Percentiles rank a stretch among this genome's conserved stretches.
phyloP scores from a whole-genome alignment of 345 rosid genomes.

The Populus alba region DNA sequence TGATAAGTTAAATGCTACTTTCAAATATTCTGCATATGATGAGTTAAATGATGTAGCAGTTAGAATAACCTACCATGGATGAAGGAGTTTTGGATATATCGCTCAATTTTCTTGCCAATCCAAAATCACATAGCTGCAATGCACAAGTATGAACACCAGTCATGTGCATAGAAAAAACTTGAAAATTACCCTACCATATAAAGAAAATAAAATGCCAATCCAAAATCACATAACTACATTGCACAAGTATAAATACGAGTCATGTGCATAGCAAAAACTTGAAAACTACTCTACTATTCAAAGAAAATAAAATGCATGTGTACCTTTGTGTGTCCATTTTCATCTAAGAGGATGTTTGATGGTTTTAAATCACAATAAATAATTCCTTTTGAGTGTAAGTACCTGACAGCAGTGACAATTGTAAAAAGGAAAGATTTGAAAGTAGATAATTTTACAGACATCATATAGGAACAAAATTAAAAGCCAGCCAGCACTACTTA shows the following conservation, averaged over 20 bases:
- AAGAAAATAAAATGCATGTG: slow-evolving; percentile 1
- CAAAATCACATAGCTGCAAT: slow-evolving; percentile 96
- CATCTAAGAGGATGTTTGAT: slow-evolving; percentile 90
- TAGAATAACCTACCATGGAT: slow-evolving; percentile 52
- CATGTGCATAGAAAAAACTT: slow-evolving; percentile 9
- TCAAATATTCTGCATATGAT: neutral
- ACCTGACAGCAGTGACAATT: slow-evolving; percentile 41
- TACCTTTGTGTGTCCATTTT: slow-evolving; percentile 89
- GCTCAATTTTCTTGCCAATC: slow-evolving; percentile 77
- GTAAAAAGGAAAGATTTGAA: slow-evolving; percentile 10
- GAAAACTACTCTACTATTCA: slow-evolving; percentile 5
- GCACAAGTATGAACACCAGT: slow-evolving; percentile 17
- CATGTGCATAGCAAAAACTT: slow-evolving; percentile 9
- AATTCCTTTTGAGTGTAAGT: slow-evolving; percentile 82
- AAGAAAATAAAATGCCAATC: slow-evolving; percentile 1
- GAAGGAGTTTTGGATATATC: slow-evolving; percentile 69
- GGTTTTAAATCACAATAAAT: slow-evolving; percentile 95
- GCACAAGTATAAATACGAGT: neutral
- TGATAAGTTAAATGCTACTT: neutral
- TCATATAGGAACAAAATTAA: slow-evolving; percentile 7
- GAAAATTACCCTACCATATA: slow-evolving; percentile 5
- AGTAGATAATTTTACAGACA: neutral
- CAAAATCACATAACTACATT: no score
- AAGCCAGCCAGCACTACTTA: slow-evolving; percentile 38
- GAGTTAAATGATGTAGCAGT: neutral